A percentile compares a stretch with the other conserved stretches of the same genome.
These are phyloP conservation scores for Acidiella bohemica DNA, from an alignment of 495 filamentous ascomycete genomes.

Conservation along the genomic window DNA sequence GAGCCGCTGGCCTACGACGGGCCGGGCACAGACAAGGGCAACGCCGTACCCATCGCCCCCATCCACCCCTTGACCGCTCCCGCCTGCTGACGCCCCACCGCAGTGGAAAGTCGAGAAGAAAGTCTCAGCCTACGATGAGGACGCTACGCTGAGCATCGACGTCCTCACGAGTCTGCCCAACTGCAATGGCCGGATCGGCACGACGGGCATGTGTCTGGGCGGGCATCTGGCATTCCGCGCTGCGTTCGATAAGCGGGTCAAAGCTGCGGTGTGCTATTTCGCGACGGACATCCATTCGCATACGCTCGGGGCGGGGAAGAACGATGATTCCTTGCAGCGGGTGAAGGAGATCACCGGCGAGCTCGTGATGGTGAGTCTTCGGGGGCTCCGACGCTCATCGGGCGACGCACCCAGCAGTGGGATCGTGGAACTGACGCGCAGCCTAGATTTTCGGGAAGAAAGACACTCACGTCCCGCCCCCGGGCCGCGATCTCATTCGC, in stretches of 20 bases:
- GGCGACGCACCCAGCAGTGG: background rate
- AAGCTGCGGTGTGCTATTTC: slow-evolving; percentile 75
- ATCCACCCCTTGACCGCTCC: too few relatives aligned
- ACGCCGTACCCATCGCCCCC: too few relatives aligned
- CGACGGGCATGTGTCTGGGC: slow-evolving; percentile 92
- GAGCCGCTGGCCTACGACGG: slow-evolving; percentile 77
- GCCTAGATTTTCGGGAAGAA: slow-evolving; percentile 65
- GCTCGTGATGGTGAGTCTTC: slow-evolving; percentile 48
- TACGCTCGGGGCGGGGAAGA: slow-evolving; percentile 55
- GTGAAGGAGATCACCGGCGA: slow-evolving; percentile 66
- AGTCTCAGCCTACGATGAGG: slow-evolving; percentile 78
- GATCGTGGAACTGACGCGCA: background rate
- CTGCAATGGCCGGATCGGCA: slow-evolving; percentile 73
- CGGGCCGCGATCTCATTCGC: slow-evolving; percentile 74
- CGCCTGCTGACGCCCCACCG: too few relatives aligned
- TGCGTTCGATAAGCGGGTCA: slow-evolving; percentile 62
- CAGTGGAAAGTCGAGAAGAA: slow-evolving; percentile 72
- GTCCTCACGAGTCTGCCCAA: slow-evolving; percentile 59
- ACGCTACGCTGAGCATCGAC: slow-evolving; percentile 60
- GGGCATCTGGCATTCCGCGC: slow-evolving; percentile 81
- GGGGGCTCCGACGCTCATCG: background rate
- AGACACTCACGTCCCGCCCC: slow-evolving; percentile 80
- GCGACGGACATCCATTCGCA: slow-evolving; percentile 78
- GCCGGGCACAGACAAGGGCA: slow-evolving; percentile 76
- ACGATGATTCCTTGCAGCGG: slow-evolving; percentile 51